A percentile compares a stretch with the other conserved stretches of the same genome.
Evolutionary conservation across 805 yeast species (phyloP).

Genomic region (Cyberlindnera subsufficiens): DNA sequence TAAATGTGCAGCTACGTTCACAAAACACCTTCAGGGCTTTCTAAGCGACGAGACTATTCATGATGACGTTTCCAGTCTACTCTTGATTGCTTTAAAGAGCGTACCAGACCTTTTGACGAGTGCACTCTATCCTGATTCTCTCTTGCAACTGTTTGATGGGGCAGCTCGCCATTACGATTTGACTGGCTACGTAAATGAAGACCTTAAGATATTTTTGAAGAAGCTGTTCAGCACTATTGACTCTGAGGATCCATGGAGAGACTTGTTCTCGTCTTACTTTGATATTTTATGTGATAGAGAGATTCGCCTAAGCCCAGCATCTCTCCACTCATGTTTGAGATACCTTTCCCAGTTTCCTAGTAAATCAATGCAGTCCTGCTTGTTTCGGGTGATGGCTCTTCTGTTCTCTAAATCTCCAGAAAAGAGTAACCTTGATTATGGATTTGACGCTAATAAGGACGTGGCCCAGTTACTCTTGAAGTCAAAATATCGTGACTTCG

Average conservation of each 20-base stretch:
- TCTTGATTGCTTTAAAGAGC: conserved; percentile 16
- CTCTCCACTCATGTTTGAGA: conserved; percentile 7
- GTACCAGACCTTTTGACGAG: neutral
- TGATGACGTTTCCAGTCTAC: conserved; percentile 24
- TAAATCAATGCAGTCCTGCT: neutral
- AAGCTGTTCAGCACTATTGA: conserved; percentile 1
- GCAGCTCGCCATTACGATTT: conserved; percentile 3
- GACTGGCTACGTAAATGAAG: neutral
- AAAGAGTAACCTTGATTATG: conserved; percentile 1
- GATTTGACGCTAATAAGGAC: conserved; percentile 5
- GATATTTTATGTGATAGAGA: conserved; percentile 3
- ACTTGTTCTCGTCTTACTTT: conserved; percentile 8
- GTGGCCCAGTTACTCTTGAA: conserved; percentile 13
- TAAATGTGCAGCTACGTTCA: neutral
- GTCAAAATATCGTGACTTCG: neutral
- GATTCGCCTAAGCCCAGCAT: conserved; percentile 1
- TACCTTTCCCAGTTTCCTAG: conserved; percentile 5
- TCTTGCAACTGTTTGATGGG: conserved; percentile 20
- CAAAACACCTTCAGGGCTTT: conserved; percentile 4
- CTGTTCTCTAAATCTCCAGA: conserved; percentile 8
- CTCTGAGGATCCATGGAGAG: conserved; percentile 10
- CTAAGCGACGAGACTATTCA: conserved; percentile 15
- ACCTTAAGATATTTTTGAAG: neutral
- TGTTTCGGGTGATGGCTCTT: conserved; percentile 11
- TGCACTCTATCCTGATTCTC: conserved; percentile 6